Evolutionary conservation across 768 basidiomycete species (phyloP).

Genomic region (Trametes cinnabarina): DNA sequence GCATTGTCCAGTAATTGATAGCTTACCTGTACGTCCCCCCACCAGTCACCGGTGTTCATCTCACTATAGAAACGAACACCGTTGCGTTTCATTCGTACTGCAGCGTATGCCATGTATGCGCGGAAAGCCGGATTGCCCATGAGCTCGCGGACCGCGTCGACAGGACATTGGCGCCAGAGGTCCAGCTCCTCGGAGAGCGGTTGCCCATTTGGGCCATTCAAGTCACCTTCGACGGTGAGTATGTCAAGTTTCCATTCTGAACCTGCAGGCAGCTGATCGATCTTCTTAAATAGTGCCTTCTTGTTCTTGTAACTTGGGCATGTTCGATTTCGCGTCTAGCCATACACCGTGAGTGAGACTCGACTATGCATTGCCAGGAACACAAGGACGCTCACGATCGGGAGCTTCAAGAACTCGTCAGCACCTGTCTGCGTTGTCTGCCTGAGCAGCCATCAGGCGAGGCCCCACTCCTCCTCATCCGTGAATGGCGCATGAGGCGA

Average conservation of each 20-base stretch:
- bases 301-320: constrained; percentile 22
- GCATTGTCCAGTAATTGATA: constrained; percentile 12
- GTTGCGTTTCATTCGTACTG: constrained; percentile 19
- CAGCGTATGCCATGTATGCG: background rate
- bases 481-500: constrained; percentile 12
- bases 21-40: constrained; percentile 41
- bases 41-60: constrained; percentile 27
- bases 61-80: constrained; percentile 22
- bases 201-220: constrained; percentile 8
- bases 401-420: constrained; percentile 24
- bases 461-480: constrained; percentile 20
- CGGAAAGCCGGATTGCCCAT: constrained; percentile 12
- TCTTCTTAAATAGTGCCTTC: constrained; percentile 17
- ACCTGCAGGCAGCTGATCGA: constrained; percentile 20
- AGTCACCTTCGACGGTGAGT: constrained; percentile 10
- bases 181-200: constrained; percentile 28
- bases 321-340: constrained; percentile 9
- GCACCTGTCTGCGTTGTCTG: constrained; percentile 19
- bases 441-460: constrained; percentile 17
- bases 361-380: no score
- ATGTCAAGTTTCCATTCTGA: constrained; percentile 19
- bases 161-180: constrained; percentile 29
- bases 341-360: background rate
- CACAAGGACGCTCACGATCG: constrained; percentile 20
- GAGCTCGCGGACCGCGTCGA: constrained; percentile 33